Percentiles rank a stretch among this genome's conserved stretches.
Evolutionary conservation across 495 filamentous ascomycete genomes (phyloP).

Genomic region (Penicillium samsonianum): DNA sequence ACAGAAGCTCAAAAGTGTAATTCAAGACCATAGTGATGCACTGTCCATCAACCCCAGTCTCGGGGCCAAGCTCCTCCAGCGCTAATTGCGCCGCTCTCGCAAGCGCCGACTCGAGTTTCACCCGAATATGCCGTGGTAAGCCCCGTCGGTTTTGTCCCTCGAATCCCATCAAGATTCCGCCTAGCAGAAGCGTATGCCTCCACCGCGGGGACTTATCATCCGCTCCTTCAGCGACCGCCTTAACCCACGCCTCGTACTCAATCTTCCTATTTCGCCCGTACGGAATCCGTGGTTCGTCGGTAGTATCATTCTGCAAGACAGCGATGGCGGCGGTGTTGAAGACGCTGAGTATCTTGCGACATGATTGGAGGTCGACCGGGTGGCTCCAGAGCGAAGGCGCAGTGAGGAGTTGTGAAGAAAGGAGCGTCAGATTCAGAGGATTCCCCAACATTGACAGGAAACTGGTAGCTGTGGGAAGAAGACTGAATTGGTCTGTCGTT

Average conservation of each 20-base stretch:
- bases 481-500: conserved; percentile 39
- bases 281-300: conserved; percentile 40
- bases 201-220: conserved; percentile 83
- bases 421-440: conserved; percentile 83
- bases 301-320: conserved; percentile 58
- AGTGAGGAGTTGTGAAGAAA: conserved; percentile 85
- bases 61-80: conserved; percentile 53
- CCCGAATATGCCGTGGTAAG: conserved; percentile 61
- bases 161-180: conserved; percentile 80
- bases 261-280: conserved; percentile 48
- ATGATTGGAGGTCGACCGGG: conserved; percentile 68
- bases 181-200: conserved; percentile 82
- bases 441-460: conserved; percentile 84
- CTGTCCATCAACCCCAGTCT: conserved; percentile 57
- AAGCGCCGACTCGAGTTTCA: conserved; percentile 74
- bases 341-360: conserved; percentile 77
- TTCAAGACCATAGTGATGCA: conserved; percentile 74
- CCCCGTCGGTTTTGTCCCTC: conserved; percentile 66
- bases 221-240: conserved; percentile 77
- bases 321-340: conserved; percentile 81
- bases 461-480: conserved; percentile 78
- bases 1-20: conserved; percentile 75
- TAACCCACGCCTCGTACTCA: conserved; percentile 75
- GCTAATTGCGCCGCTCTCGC: conserved; percentile 78
- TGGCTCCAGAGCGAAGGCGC: conserved; percentile 85